Evolutionary conservation across 192 early-diverging fungal genomes (phyloP).

Genomic region (Paraglomus brasilianum): DNA sequence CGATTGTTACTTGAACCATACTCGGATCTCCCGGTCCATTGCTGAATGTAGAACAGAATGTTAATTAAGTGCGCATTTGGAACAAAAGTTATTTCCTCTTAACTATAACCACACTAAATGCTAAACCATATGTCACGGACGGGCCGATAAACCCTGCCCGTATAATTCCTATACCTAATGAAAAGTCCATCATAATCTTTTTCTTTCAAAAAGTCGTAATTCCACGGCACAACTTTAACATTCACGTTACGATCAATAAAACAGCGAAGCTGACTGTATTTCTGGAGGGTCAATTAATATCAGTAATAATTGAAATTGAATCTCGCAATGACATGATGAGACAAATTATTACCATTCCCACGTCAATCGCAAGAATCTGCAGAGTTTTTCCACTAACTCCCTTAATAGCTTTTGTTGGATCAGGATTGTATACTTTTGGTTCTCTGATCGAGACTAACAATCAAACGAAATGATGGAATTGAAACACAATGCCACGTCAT

Average conservation of each 20-base stretch:
- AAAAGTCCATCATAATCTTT: slow-evolving; percentile 86
- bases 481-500: neutral
- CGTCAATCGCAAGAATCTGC: slow-evolving; percentile 90
- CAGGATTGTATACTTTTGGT: slow-evolving; percentile 74
- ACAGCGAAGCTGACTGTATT: slow-evolving; percentile 98
- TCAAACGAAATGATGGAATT: neutral
- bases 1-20: slow-evolving; percentile 75
- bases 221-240: slow-evolving; percentile 92
- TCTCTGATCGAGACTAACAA: slow-evolving; percentile 77
- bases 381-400: slow-evolving; percentile 67
- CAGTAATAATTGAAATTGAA: neutral
- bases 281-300: slow-evolving; percentile 38
- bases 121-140: neutral
- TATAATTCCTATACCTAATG: slow-evolving; percentile 38
- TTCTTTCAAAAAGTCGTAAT: slow-evolving; percentile 87
- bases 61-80: no score
- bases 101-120: no score
- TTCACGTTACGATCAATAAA: slow-evolving; percentile 95
- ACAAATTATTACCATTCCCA: slow-evolving; percentile 75
- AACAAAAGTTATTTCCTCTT: no score
- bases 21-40: slow-evolving; percentile 99
- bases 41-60: slow-evolving; percentile 58
- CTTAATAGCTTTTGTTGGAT: slow-evolving; percentile 52
- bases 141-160: neutral
- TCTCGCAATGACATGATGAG: neutral